Percentiles rank a stretch among this genome's conserved stretches.
phyloP scores from a whole-genome alignment of 108 stramenopile genomes.

The Fragilaria crotonensis region DNA sequence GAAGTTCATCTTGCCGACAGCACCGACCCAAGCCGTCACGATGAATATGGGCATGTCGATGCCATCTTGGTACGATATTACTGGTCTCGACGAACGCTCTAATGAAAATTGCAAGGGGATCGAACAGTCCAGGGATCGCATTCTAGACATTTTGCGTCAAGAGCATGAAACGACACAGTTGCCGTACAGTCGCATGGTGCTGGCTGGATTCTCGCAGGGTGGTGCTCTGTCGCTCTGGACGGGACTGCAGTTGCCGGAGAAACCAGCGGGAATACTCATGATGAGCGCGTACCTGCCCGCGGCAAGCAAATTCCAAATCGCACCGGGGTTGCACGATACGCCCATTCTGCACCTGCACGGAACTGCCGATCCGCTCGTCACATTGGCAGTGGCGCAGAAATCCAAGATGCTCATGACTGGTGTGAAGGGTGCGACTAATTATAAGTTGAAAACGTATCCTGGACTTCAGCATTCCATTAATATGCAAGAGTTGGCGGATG shows the following conservation, averaged over 20 bases:
- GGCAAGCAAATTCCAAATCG: constrained; percentile 52
- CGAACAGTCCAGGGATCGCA: constrained; percentile 38
- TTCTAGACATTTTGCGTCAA: constrained; percentile 43
- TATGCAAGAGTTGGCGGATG: constrained; percentile 63
- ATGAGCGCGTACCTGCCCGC: constrained; percentile 87
- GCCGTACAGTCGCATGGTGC: constrained; percentile 80
- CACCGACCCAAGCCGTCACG: constrained; percentile 85
- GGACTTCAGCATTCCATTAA: constrained; percentile 75
- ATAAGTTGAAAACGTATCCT: constrained; percentile 66
- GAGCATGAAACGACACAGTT: constrained; percentile 68
- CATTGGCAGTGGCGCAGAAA: constrained; percentile 60
- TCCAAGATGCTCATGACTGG: constrained; percentile 40
- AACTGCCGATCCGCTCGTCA: constrained; percentile 75
- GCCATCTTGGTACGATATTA: constrained; percentile 92
- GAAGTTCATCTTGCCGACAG: constrained; percentile 91
- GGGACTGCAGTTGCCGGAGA: constrained; percentile 63
- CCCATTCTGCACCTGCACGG: constrained; percentile 91
- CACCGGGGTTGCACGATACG: constrained; percentile 36
- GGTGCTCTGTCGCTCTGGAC: constrained; percentile 83
- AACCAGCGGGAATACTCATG: constrained; percentile 65
- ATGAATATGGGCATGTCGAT: constrained; percentile 89
- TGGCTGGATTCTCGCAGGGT: constrained; percentile 93
- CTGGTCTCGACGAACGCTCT: constrained; percentile 75
- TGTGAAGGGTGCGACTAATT: constrained; percentile 52
- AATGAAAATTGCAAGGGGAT: constrained; percentile 87